Percentiles rank a stretch among this genome's conserved stretches.
These are phyloP conservation scores for Cordyceps cateniannulata DNA, from an alignment of 2,329 filamentous ascomycete species.

Conservation along the genomic window DNA sequence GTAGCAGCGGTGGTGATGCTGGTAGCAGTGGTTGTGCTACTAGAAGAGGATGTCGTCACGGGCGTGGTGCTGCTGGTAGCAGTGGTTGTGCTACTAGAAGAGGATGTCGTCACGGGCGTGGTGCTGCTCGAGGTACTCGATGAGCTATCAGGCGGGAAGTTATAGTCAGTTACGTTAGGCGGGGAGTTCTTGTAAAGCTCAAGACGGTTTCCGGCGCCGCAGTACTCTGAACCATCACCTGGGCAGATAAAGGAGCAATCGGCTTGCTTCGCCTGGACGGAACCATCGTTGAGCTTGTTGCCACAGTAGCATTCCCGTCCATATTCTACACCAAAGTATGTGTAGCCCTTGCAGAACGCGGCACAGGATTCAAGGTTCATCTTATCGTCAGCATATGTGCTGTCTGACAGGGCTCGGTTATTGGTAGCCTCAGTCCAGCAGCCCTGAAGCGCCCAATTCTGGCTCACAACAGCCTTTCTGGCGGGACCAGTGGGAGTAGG, in stretches of 20 bases:
- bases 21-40: not conserved
- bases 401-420: constrained; percentile 25
- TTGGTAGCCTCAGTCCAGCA: constrained; percentile 30
- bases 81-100: not conserved
- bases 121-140: not conserved
- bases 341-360: constrained; percentile 23
- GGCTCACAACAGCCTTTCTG: constrained; percentile 20
- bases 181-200: constrained; percentile 25
- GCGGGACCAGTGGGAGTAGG: constrained; percentile 20
- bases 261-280: constrained; percentile 22
- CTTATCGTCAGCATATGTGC: constrained; percentile 23
- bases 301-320: constrained; percentile 35
- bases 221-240: constrained; percentile 27
- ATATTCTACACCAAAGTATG: constrained; percentile 30
- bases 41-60: not conserved
- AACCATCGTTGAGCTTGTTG: constrained; percentile 23
- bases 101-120: not conserved
- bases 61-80: not conserved
- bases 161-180: not conserved
- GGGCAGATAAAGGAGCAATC: constrained; percentile 29
- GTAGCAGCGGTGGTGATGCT: not conserved
- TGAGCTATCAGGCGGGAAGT: not conserved
- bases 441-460: constrained; percentile 26
- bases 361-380: constrained; percentile 31
- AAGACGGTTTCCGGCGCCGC: constrained; percentile 28